Percentiles rank a stretch among this genome's conserved stretches.
Conservation (phyloP, 305 asterid genomes). For the Fraxinus sp. region DNA sequence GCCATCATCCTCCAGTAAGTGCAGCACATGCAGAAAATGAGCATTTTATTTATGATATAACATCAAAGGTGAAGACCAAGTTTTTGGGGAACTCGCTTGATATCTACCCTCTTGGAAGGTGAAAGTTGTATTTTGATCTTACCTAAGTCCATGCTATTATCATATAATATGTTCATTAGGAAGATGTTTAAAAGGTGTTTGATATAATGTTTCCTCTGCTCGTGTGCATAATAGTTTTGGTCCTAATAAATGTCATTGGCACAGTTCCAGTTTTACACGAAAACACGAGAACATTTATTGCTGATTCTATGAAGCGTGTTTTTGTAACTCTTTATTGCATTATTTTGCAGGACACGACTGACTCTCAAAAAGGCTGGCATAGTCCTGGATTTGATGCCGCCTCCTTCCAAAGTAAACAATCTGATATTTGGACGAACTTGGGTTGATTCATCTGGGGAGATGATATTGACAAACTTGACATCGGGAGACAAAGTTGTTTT, state of each 20-base stretch:
- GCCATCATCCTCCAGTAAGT: background rate
- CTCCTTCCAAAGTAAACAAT: background rate
- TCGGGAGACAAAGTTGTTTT: background rate
- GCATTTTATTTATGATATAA: background rate
- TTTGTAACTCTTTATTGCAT: background rate
- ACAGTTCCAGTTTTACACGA: background rate
- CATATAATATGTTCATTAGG: background rate
- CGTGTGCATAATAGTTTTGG: background rate
- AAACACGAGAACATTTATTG: background rate
- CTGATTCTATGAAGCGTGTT: background rate
- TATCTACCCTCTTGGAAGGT: background rate
- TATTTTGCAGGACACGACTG: background rate
- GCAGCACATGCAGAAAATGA: background rate
- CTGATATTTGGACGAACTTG: background rate
- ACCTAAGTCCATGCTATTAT: background rate
- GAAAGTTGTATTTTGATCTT: background rate
- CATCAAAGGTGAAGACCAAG: background rate
- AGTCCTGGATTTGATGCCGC: background rate
- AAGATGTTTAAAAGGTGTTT: background rate
- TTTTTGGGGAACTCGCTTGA: background rate
- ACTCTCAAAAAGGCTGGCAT: background rate
- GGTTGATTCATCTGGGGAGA: background rate
- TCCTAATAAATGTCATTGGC: background rate
- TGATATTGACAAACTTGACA: background rate
- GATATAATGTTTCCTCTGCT: background rate